Conservation (phyloP, 2,329 filamentous ascomycete genomes). For the Penicillium aurantiogriseum region DNA sequence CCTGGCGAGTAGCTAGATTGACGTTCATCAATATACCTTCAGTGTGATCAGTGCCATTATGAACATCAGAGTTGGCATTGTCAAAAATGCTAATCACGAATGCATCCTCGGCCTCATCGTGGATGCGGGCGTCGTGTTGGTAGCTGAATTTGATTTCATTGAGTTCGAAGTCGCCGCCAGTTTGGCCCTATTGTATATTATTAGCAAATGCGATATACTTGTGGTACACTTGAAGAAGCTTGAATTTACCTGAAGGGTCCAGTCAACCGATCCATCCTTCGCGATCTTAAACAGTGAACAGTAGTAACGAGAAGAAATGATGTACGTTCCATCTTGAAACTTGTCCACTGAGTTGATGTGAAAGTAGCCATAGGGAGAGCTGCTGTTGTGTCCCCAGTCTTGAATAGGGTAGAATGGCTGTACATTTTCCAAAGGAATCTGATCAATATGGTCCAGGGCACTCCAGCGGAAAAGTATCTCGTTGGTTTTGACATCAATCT, state of each 20-base stretch:
- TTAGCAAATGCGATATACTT: neutral
- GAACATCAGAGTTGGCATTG: slow-evolving; percentile 26
- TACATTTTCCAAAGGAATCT: slow-evolving; percentile 20
- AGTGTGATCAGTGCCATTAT: neutral
- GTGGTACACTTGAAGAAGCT: neutral
- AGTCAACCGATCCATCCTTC: slow-evolving; percentile 5
- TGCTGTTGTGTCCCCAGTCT: slow-evolving; percentile 13
- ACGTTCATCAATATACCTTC: slow-evolving; percentile 18
- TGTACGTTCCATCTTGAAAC: slow-evolving; percentile 2
- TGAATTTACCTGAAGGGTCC: slow-evolving; percentile 19
- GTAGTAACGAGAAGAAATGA: slow-evolving; percentile 1
- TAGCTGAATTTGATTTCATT: slow-evolving; percentile 18
- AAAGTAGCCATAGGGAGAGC: slow-evolving; percentile 23
- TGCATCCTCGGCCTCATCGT: slow-evolving; percentile 25
- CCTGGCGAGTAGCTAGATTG: slow-evolving; percentile 9
- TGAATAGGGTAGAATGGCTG: slow-evolving; percentile 10
- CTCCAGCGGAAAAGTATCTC: slow-evolving; percentile 31
- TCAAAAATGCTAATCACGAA: slow-evolving; percentile 31
- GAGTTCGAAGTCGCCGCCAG: slow-evolving; percentile 26
- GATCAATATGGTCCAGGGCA: slow-evolving; percentile 25
- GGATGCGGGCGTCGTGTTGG: slow-evolving; percentile 35
- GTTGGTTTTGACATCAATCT: slow-evolving; percentile 31
- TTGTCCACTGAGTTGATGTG: slow-evolving; percentile 26
- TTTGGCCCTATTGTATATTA: slow-evolving; percentile 18
- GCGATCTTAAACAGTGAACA: slow-evolving; percentile 8